phyloP scores from a whole-genome alignment of 208 protist genomes.

The Leishmania tarentolae region DNA sequence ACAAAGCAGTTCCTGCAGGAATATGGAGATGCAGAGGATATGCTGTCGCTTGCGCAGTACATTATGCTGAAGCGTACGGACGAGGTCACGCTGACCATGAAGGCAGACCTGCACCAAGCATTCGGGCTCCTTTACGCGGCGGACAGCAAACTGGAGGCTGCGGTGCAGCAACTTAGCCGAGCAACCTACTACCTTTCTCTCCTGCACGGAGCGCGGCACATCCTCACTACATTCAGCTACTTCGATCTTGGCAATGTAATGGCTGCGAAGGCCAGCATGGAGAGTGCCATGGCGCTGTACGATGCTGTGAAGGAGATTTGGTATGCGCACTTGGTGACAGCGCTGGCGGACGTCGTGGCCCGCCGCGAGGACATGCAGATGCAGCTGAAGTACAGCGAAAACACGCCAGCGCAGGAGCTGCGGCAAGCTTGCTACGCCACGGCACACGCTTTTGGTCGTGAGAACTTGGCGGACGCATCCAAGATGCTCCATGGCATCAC shows the following conservation, averaged over 20 bases:
- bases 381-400: slow-evolving; percentile 75
- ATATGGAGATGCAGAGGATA: slow-evolving; percentile 86
- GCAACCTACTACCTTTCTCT: slow-evolving; percentile 88
- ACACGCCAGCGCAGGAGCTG: slow-evolving; percentile 44
- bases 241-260: slow-evolving; percentile 93
- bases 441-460: slow-evolving; percentile 67
- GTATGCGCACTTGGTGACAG: slow-evolving; percentile 51
- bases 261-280: slow-evolving; percentile 83
- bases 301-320: slow-evolving; percentile 89
- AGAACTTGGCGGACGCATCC: slow-evolving; percentile 81
- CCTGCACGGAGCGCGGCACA: slow-evolving; percentile 74
- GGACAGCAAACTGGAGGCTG: slow-evolving; percentile 81
- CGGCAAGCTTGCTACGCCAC: slow-evolving; percentile 54
- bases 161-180: slow-evolving; percentile 81
- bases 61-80: slow-evolving; percentile 74
- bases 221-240: slow-evolving; percentile 89
- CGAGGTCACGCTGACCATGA: slow-evolving; percentile 51
- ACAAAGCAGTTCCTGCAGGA: slow-evolving; percentile 83
- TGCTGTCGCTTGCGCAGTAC: slow-evolving; percentile 88
- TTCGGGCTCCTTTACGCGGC: slow-evolving; percentile 89
- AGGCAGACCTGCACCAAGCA: slow-evolving; percentile 89
- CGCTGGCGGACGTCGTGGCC: slow-evolving; percentile 64
- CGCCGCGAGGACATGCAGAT: slow-evolving; percentile 49
- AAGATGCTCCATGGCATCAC: slow-evolving; percentile 89
- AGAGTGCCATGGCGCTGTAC: slow-evolving; percentile 88